Conservation (phyloP, 371 early-diverging fungal species). For the Phascolomyces articulosus region DNA sequence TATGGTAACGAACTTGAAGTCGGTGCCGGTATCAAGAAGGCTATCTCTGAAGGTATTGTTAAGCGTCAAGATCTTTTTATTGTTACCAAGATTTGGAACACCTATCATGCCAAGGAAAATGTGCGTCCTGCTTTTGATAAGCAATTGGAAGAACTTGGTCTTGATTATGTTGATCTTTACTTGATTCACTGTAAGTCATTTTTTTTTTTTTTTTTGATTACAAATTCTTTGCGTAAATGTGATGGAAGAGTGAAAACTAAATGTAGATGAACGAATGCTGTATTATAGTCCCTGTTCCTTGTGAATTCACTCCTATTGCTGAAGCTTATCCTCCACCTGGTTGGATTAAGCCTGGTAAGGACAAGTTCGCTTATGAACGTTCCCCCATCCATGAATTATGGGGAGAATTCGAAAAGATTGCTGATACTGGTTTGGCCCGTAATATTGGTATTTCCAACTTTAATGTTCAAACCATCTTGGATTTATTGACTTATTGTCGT, state of each 20-base stretch:
- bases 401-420: constrained; percentile 31
- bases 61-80: constrained; percentile 64
- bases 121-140: constrained; percentile 50
- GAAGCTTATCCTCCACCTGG: constrained; percentile 19
- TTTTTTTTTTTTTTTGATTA: too few species aligned
- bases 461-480: constrained; percentile 34
- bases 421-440: constrained; percentile 24
- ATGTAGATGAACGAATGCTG: not conserved
- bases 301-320: constrained; percentile 10
- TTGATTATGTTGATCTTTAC: constrained; percentile 71
- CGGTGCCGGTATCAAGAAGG: constrained; percentile 58
- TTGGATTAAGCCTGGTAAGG: constrained; percentile 18
- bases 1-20: constrained; percentile 74
- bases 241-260: too few species aligned
- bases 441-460: constrained; percentile 69
- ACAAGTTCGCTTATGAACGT: constrained; percentile 18
- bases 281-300: constrained; percentile 35
- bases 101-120: constrained; percentile 47
- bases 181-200: constrained; percentile 26
- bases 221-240: too few species aligned
- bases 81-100: constrained; percentile 77
- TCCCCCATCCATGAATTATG: constrained; percentile 29
- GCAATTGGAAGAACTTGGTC: constrained; percentile 50
- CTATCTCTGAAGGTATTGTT: constrained; percentile 57
- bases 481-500: constrained; percentile 33